These are phyloP conservation scores for Mucuna pruriens DNA, from an alignment of 306 rosid species.

Conservation along the genomic window DNA sequence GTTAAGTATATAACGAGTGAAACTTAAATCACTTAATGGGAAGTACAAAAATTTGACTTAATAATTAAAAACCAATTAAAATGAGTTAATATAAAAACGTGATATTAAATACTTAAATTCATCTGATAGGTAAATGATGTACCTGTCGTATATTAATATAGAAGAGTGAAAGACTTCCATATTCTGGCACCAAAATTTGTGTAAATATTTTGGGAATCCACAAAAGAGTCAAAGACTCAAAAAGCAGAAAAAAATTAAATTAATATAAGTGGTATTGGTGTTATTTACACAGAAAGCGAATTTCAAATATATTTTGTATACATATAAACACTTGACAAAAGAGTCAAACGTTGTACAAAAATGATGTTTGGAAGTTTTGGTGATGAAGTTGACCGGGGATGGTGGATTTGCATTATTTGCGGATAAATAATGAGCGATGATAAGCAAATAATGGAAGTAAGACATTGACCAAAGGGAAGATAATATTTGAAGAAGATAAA, in stretches of 20 bases:
- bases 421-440: constrained; percentile 17
- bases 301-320: not conserved
- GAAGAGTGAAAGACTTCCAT: no score
- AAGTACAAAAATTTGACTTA: no score
- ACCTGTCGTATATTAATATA: no score
- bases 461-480: constrained; percentile 33
- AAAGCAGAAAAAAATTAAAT: no score
- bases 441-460: constrained; percentile 13
- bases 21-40: no score
- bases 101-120: no score
- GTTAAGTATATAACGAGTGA: no score
- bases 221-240: no score
- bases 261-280: not conserved
- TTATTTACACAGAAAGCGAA: not conserved
- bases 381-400: constrained; percentile 24
- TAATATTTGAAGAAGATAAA: constrained; percentile 2
- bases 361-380: not conserved
- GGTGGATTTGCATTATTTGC: constrained; percentile 26
- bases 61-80: not conserved
- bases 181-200: no score
- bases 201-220: no score
- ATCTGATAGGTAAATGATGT: no score
- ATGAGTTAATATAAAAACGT: not conserved
- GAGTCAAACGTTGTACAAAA: not conserved
- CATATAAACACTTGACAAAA: not conserved